Percentiles rank a stretch among this genome's conserved stretches.
Conservation (phyloP, 805 yeast genomes). For the Cyberlindnera samutprakarnensis region DNA sequence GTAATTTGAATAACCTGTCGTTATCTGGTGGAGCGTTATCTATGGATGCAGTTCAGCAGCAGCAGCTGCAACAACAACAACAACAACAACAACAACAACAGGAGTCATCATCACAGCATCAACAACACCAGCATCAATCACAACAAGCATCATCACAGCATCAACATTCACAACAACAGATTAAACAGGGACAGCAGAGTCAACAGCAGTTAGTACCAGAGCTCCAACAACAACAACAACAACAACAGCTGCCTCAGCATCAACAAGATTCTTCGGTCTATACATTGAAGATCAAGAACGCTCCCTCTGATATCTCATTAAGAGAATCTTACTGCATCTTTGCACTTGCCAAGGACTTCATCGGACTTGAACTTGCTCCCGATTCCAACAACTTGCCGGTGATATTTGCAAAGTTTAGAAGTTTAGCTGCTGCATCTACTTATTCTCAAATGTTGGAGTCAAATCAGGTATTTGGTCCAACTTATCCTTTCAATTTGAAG, state of each 20-base stretch:
- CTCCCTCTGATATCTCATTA: conserved; percentile 55
- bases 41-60: too few relatives aligned
- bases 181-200: too few relatives aligned
- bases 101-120: too few relatives aligned
- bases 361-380: conserved; percentile 40
- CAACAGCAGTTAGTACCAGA: too few relatives aligned
- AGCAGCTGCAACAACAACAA: too few relatives aligned
- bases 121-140: too few relatives aligned
- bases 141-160: too few relatives aligned
- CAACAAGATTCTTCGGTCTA: too few relatives aligned
- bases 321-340: conserved; percentile 66
- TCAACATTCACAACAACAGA: too few relatives aligned
- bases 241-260: too few relatives aligned
- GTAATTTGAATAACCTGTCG: conserved; percentile 14
- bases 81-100: too few relatives aligned
- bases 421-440: conserved; percentile 36
- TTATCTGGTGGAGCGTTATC: conserved; percentile 6
- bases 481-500: conserved; percentile 29
- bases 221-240: too few relatives aligned
- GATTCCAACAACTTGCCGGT: conserved; percentile 26
- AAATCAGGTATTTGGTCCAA: conserved; percentile 42
- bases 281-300: conserved; percentile 39
- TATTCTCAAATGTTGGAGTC: conserved; percentile 34
- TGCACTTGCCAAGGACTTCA: conserved; percentile 59
- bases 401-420: conserved; percentile 38